phyloP scores from a whole-genome alignment of 2,329 filamentous ascomycete genomes.

The Penicillium sp. region DNA sequence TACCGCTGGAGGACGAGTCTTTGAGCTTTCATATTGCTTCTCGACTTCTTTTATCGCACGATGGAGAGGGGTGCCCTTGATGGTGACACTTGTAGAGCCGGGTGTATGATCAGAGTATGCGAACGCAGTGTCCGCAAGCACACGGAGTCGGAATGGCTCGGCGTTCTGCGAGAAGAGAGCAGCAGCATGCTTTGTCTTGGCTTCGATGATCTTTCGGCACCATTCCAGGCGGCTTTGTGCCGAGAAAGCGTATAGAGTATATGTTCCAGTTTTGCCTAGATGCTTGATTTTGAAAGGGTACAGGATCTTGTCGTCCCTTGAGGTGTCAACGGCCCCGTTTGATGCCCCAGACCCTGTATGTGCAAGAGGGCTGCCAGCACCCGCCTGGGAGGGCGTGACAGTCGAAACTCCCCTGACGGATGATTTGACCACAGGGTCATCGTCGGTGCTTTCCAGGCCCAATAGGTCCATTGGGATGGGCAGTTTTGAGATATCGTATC shows the following conservation, averaged over 20 bases:
- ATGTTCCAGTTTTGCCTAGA: constrained; percentile 80
- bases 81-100: constrained; percentile 68
- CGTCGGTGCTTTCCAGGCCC: constrained; percentile 86
- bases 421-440: constrained; percentile 83
- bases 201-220: constrained; percentile 91
- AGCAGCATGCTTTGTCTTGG: constrained; percentile 89
- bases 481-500: constrained; percentile 90
- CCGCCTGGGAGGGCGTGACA: constrained; percentile 53
- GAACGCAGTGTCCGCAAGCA: constrained; percentile 91
- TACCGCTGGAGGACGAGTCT: constrained; percentile 69
- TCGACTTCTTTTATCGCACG: constrained; percentile 88
- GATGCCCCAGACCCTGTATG: constrained; percentile 70
- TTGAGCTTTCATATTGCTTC: constrained; percentile 63
- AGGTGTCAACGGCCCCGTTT: constrained; percentile 51
- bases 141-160: constrained; percentile 87
- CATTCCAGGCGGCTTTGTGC: constrained; percentile 77
- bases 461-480: constrained; percentile 96
- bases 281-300: constrained; percentile 97
- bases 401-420: constrained; percentile 68
- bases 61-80: constrained; percentile 88
- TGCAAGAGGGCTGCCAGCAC: constrained; percentile 51
- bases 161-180: constrained; percentile 89
- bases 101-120: constrained; percentile 47
- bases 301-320: constrained; percentile 76
- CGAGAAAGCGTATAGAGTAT: constrained; percentile 82